phyloP scores from a whole-genome alignment of 2,329 filamentous ascomycete genomes.

The Capronia coronata region DNA sequence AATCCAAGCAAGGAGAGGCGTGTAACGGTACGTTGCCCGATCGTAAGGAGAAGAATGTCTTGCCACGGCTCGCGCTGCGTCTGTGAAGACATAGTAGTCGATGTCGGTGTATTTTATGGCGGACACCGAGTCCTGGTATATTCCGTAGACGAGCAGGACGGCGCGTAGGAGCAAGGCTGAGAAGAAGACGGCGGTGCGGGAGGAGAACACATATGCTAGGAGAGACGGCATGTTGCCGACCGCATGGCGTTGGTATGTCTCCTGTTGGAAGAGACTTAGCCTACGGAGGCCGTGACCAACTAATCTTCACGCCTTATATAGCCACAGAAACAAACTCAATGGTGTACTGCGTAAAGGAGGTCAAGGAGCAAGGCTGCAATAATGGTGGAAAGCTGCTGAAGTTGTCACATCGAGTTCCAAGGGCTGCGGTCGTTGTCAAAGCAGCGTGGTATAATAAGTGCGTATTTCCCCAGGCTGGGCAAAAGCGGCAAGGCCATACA shows the following conservation, averaged over 20 bases:
- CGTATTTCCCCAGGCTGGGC: too few species aligned
- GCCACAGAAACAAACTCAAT: too few species aligned
- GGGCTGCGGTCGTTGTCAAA: too few species aligned
- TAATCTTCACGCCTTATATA: too few species aligned
- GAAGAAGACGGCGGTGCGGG: constrained; percentile 33
- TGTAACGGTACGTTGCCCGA: constrained; percentile 94
- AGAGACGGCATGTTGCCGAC: constrained; percentile 12
- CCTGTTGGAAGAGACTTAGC: too few species aligned
- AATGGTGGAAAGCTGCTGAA: neutral
- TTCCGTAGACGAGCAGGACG: constrained; percentile 74
- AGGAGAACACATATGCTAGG: constrained; percentile 31
- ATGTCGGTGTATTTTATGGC: constrained; percentile 98
- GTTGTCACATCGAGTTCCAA: too few species aligned
- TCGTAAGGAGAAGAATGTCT: constrained; percentile 69
- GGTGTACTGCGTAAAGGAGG: neutral
- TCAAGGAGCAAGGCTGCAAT: neutral
- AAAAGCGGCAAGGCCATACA: too few species aligned
- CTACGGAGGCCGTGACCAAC: too few species aligned
- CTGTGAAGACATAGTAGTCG: constrained; percentile 97
- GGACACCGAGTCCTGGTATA: constrained; percentile 86
- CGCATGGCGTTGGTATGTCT: constrained; percentile 9
- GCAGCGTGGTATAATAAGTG: too few species aligned
- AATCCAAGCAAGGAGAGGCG: constrained; percentile 85
- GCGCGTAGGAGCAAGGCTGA: constrained; percentile 57
- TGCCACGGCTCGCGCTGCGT: constrained; percentile 73